A percentile compares a stretch with the other conserved stretches of the same genome.
These are phyloP conservation scores for Lachancea waltii DNA, from an alignment of 805 yeast genomes.

Conservation along the genomic window DNA sequence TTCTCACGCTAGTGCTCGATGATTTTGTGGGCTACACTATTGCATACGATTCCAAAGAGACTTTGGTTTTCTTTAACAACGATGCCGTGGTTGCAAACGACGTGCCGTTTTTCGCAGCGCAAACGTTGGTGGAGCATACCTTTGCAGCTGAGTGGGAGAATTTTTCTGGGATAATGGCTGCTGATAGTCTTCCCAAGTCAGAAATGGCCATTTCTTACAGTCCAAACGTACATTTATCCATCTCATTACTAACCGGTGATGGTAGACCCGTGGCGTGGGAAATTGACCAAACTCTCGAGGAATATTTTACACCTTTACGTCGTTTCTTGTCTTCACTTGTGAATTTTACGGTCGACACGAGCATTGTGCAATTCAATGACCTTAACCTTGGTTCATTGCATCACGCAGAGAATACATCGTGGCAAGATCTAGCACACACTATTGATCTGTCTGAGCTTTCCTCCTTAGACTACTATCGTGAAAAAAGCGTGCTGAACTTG, in stretches of 20 bases:
- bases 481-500: slow-evolving; percentile 65
- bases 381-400: slow-evolving; percentile 29
- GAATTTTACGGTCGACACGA: slow-evolving; percentile 72
- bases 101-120: slow-evolving; percentile 56
- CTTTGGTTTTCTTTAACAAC: slow-evolving; percentile 29
- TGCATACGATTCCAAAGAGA: slow-evolving; percentile 36
- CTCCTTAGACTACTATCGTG: slow-evolving; percentile 44
- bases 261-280: slow-evolving; percentile 70
- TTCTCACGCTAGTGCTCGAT: slow-evolving; percentile 35
- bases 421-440: slow-evolving; percentile 60
- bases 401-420: slow-evolving; percentile 32
- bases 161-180: slow-evolving; percentile 16
- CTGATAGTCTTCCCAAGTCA: slow-evolving; percentile 12
- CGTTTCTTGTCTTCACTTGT: slow-evolving; percentile 47
- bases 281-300: slow-evolving; percentile 46
- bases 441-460: slow-evolving; percentile 75
- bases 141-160: slow-evolving; percentile 38
- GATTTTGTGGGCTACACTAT: slow-evolving; percentile 41
- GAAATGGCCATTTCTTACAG: slow-evolving; percentile 35
- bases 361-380: slow-evolving; percentile 56
- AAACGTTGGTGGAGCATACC: slow-evolving; percentile 41
- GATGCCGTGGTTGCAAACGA: slow-evolving; percentile 48
- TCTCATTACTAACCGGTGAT: slow-evolving; percentile 67
- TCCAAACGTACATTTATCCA: slow-evolving; percentile 66
- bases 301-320: slow-evolving; percentile 51